Base-by-base conservation (phyloP, 73 alveolate species). In the Blepharisma japonicum region DNA sequence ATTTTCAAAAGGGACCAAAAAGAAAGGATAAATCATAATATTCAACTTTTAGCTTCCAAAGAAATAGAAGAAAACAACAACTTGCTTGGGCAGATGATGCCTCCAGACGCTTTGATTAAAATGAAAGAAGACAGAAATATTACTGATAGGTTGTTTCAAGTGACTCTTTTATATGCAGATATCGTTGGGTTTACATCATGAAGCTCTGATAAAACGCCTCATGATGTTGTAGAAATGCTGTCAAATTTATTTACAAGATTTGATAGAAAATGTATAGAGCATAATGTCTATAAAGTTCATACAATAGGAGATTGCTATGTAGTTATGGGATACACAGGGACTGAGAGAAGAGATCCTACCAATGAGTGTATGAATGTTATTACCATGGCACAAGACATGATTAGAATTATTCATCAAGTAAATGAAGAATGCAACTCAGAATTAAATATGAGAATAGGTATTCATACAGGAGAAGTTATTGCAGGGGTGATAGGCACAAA, bases 81-180 rank as follows among this genome's bases (percentile, higher is more conserved):
- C 74, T 77, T 84, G 81, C 70, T 87, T 71, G 79, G 72, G 56
- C 87, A 87, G 78, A 50, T 87, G 80, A 83, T 87, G 92, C 94
- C 94, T 14, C 76, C 84, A 8, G 91, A 87, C 53, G 94, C 77
- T 14, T 86, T 87, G 5, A 91, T 77, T 50, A 82, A 83, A 71
- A 86, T 89, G 1, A 78, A 88, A 55, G 79, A 79, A n/a, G 94
- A 84, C 47, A 83, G 89, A 11, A 72, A 72, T 47, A 91, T 87
- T 54, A 90, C 90, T 6, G 99, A 96, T 74, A 89, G 90, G 8
- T 80, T 94, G 14, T 95, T 86, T 18, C 92, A 87, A 67, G 99
- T 93, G 42, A 95, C 99, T 14, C 79, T 96, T 71, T 87, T 96
- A 21, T 96, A 91, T 68, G 97, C 99, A 54, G 99, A 96, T 87